Evolutionary conservation across 352 stramenopile genomes (phyloP).

Genomic region (Albugo candida): DNA sequence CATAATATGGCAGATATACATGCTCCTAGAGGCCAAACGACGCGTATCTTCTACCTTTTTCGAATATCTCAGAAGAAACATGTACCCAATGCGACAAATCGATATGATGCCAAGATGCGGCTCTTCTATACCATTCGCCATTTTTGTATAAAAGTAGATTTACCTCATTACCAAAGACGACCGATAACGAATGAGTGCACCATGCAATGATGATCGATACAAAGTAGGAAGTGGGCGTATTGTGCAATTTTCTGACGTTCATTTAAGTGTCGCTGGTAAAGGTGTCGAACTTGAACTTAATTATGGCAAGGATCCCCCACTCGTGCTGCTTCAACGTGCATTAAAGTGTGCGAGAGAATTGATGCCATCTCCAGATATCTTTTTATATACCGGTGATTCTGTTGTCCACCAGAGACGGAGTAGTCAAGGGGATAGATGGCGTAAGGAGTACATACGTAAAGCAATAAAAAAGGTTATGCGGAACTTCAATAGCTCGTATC

Average conservation of each 20-base stretch:
- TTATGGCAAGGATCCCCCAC: conserved; percentile 32
- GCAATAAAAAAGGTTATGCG: conserved; percentile 41
- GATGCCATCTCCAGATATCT: conserved; percentile 30
- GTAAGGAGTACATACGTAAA: conserved; percentile 28
- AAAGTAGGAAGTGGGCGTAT: conserved; percentile 8
- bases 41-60: too few relatives aligned
- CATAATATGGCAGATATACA: too few relatives aligned
- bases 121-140: too few relatives aligned
- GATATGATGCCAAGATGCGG: too few relatives aligned
- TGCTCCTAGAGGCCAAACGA: too few relatives aligned
- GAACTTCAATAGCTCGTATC: too few relatives aligned
- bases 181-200: too few relatives aligned
- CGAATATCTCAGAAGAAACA: too few relatives aligned
- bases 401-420: conserved; percentile 30
- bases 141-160: too few relatives aligned
- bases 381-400: conserved; percentile 72
- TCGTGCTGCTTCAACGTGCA: conserved; percentile 44
- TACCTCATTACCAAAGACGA: too few relatives aligned
- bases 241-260: conserved; percentile 73
- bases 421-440: neutral
- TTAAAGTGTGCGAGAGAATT: conserved; percentile 39
- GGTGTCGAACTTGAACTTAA: conserved; percentile 16
- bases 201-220: too few relatives aligned
- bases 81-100: too few relatives aligned
- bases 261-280: conserved; percentile 48